Base-by-base conservation (phyloP, 371 early-diverging fungal species). In the Parasitella parasitica region DNA sequence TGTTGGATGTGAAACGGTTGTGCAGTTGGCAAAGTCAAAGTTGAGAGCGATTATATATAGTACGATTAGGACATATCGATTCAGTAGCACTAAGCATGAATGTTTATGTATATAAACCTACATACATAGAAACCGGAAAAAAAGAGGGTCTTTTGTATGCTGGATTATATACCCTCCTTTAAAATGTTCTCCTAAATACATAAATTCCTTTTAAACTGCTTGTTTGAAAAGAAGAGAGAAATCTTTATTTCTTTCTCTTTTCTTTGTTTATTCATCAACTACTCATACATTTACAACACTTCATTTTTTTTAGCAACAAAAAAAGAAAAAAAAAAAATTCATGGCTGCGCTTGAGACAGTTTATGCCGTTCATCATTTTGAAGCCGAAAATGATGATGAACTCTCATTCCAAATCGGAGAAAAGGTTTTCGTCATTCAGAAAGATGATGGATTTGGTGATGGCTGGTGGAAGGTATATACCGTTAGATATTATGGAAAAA, bases 391-490 rank as follows among this genome's bases (percentile, higher is more conserved):
- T 49, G 84, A 83, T 30, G 94, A 94, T 66, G 93, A 94, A 65
- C 80, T 94, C 39, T 71, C 80, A 13, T 91, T 94, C 67, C 62
- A 77, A 34, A 75, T 78, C 15, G 91, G 88, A 9, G 92, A 94
- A 53, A 83, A 86, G 15, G 82, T 94, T 22, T 66, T 87, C 38
- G 87, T 94, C 4, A 66, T 92, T 13, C 89, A 92, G 65, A 84
- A 82, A 66, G 94, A 94, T 69, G 92, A 91, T 41, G 80, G 84
- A 18, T 92, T 85, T 69, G 77, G 82, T 37, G 94, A 94, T 76
- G 93, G 93, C 26, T 94, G 94, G 94, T 94, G 91, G 91, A 84
- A 88, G 87, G 91, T 89, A 85, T 62, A 46, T 22, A 30, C 5
- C 22, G 8, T 18, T 41, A 8, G 3, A 6, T 6, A 1, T 5